A percentile compares a stretch with the other conserved stretches of the same genome.
Evolutionary conservation across 352 stramenopile species (phyloP).

Genomic region (Phytophthora pseudosyringae): DNA sequence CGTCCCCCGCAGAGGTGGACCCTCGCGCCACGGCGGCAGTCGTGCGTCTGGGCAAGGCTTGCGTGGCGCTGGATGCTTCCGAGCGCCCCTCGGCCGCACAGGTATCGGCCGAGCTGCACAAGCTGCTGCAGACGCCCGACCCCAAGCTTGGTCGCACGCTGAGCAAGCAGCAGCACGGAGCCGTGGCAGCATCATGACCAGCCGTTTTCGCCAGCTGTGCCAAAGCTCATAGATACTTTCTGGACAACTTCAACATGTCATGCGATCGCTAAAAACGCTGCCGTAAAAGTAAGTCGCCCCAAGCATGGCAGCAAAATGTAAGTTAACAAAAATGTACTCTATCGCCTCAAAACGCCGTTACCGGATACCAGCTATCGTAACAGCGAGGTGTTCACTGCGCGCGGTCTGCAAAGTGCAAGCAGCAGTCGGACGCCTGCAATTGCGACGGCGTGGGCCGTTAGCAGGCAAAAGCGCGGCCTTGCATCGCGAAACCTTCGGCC

Average conservation of each 20-base stretch:
- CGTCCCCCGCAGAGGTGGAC: constrained; percentile 20
- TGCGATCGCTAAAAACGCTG: not conserved
- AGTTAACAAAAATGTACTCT: constrained; percentile 12
- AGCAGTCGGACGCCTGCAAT: constrained; percentile 7
- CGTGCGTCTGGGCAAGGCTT: constrained; percentile 46
- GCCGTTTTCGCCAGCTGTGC: constrained; percentile 33
- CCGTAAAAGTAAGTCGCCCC: constrained; percentile 4
- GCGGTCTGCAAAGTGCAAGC: not conserved
- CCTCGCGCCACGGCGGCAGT: constrained; percentile 22
- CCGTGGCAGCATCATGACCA: constrained; percentile 17
- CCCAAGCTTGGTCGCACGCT: constrained; percentile 25
- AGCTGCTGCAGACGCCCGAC: constrained; percentile 29
- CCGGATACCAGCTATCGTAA: not conserved
- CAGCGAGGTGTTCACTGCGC: constrained; percentile 16
- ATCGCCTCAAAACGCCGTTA: constrained; percentile 6
- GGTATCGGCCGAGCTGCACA: constrained; percentile 47
- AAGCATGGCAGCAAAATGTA: constrained; percentile 9
- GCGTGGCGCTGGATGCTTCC: constrained; percentile 50
- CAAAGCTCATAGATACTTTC: constrained; percentile 39
- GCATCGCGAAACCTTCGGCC: constrained; percentile 13
- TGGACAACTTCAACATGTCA: constrained; percentile 35
- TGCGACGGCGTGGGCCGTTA: constrained; percentile 21
- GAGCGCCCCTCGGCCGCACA: constrained; percentile 49
- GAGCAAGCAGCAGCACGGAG: constrained; percentile 9
- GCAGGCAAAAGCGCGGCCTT: not conserved